Evolutionary conservation across 148 eudicot species (phyloP), one percentile per base, ranked within the genome.

Genomic region (Pharnaceum exiguum): DNA sequence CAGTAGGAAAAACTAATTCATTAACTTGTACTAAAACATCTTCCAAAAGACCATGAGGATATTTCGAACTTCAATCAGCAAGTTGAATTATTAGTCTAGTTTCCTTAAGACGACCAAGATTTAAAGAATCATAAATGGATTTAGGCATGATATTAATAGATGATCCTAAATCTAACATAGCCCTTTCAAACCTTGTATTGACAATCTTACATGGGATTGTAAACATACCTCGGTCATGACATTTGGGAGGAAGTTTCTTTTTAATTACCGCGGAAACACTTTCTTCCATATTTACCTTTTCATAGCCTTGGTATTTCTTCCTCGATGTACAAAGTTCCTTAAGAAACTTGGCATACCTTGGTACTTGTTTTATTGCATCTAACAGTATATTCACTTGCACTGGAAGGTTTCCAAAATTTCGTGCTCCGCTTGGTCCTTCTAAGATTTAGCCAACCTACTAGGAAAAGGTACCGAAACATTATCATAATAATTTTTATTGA

Each of bases 131-230:
- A 53, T 30, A 53, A 5, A 53, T n/a, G n/a, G n/a, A n/a, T n/a
- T n/a, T n/a, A n/a, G 59, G 59, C 43, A 55, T 55, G 24, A 55
- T 27, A 55, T 63, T 63, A 0, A 63, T 63, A 1, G 68, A 63
- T 13, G 68, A 51, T 2, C 68, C 59, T 53, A 53, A 44, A 27
- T 63, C 60, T 38, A 52, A 7, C 4, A 2, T 19, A 22, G 10
- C 29, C 32, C 4, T 8, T 9, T 17, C 40, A 3, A 15, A 35
- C 38, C 38, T 12, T 32, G 2, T 35, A 26, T 2, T 38, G 37
- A 10, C n/a, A 27, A 36, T 3, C 21, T 0, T 10, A 40, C 31
- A 19, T 19, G 24, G 49, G 8, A 2, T 17, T 13, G 38, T 6
- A 35, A 35, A 35, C 38, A 35, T 35, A 35, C 38, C 38, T 35